These are phyloP conservation scores for Tolypocladium ovalisporum DNA, from an alignment of 2,329 filamentous ascomycete species.

Conservation along the genomic window DNA sequence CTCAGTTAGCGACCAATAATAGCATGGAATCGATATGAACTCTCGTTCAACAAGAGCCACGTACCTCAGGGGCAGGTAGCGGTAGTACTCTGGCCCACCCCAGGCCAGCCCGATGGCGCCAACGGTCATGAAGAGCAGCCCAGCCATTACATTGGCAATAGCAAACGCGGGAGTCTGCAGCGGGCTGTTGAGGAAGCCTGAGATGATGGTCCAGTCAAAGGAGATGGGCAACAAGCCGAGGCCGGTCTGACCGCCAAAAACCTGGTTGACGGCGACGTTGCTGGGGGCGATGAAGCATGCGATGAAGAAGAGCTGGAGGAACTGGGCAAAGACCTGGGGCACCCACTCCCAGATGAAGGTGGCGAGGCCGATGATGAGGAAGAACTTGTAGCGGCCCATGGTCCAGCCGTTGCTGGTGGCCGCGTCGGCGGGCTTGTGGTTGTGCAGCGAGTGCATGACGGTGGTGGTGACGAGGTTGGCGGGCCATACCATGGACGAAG, in stretches of 20 bases:
- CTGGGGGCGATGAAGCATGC: slow-evolving; percentile 51
- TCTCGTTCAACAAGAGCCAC: not conserved
- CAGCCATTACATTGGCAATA: not conserved
- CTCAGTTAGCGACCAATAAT: not conserved
- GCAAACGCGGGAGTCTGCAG: not conserved
- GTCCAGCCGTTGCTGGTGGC: slow-evolving; percentile 42
- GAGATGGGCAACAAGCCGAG: slow-evolving; percentile 51
- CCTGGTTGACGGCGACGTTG: slow-evolving; percentile 48
- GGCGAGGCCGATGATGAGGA: slow-evolving; percentile 35
- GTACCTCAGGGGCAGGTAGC: not conserved
- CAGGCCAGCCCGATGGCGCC: not conserved
- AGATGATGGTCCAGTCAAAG: slow-evolving; percentile 39
- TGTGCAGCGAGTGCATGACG: slow-evolving; percentile 54
- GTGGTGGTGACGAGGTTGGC: slow-evolving; percentile 48
- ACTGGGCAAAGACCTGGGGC: slow-evolving; percentile 45
- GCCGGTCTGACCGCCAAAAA: slow-evolving; percentile 51
- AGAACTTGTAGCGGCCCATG: slow-evolving; percentile 44
- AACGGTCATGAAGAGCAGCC: not conserved
- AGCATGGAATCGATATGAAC: not conserved
- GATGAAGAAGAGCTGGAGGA: slow-evolving; percentile 46
- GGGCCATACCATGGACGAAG: slow-evolving; percentile 56
- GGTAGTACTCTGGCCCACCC: not conserved
- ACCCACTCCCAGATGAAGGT: slow-evolving; percentile 47
- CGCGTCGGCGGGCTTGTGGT: slow-evolving; percentile 42
- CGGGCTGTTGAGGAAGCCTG: not conserved